phyloP scores from a whole-genome alignment of 2,329 filamentous ascomycete genomes.

The Cytospora paraplurivora region DNA sequence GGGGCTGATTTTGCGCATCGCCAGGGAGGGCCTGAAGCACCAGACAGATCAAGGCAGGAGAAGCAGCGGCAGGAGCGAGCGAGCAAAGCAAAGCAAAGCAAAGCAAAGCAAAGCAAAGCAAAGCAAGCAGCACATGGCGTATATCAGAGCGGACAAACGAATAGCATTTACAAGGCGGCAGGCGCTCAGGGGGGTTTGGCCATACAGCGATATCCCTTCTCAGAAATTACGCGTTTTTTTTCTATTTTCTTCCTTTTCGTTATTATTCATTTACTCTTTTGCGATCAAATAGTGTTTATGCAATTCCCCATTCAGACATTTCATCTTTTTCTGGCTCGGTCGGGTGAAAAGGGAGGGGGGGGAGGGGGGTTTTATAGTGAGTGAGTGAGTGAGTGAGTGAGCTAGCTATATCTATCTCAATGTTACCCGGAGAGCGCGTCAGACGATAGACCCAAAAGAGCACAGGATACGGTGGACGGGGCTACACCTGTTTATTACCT shows the following conservation, averaged over 20 bases:
- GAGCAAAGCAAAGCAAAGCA: not conserved
- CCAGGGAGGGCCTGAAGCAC: not conserved
- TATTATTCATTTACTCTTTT: too few species aligned
- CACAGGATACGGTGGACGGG: too few species aligned
- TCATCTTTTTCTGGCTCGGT: too few species aligned
- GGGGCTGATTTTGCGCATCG: not conserved
- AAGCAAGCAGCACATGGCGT: not conserved
- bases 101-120: not conserved
- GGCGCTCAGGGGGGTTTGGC: not conserved
- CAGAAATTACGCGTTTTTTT: not conserved
- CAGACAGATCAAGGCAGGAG: not conserved
- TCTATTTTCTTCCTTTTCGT: not conserved
- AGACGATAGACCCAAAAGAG: too few species aligned
- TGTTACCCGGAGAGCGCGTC: too few species aligned
- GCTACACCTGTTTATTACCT: too few species aligned
- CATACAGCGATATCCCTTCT: not conserved
- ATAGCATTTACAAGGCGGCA: constrained; percentile 1
- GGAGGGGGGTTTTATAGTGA: too few species aligned
- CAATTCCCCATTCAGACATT: too few species aligned
- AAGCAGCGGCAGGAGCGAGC: not conserved
- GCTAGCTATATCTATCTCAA: too few species aligned
- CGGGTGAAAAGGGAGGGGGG: too few species aligned
- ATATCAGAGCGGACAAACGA: not conserved
- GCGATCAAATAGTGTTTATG: too few species aligned
- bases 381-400: too few species aligned